Evolutionary conservation across 768 basidiomycete species (phyloP), one percentile per base, ranked within the genome.

Genomic region (Calocera cornea): DNA sequence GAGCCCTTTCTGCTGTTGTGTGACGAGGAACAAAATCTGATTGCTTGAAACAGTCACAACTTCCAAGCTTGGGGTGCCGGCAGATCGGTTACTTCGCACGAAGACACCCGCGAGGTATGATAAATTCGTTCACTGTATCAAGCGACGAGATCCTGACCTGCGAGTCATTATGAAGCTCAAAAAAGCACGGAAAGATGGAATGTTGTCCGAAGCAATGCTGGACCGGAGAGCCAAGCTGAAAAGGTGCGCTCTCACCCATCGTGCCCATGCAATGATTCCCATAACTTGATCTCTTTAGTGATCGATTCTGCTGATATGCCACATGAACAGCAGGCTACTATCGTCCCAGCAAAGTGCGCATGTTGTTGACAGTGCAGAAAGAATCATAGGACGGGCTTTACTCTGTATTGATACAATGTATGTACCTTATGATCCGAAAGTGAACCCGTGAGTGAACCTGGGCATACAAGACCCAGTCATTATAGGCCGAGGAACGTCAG

Each of bases 51-150:
- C 72, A 93, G 90, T 74, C 84, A 81, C 64, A 72, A 87, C 49
- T 86, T 85, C 75, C 92, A 95, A 72, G 82, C 91, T 0, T 92
- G 93, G 89, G 92, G 92, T 27, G 88, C 89, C 24, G 88, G 90
- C 2, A 80, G 87, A 36, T 84, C 84, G 19, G 79, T 95, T 5
- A 82, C 87, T 24, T 90, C 91, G 1, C 73, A 70, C 0, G 83
- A 81, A 0, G 92, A 93, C 72, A 88, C 85, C 78, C 84, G 83
- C 75, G 88, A 87, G 79, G 90, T 88, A 69, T 16, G 83, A 71
- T 11, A 41, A 16, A 33, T 66, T 29, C 49, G 67, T 27, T 49
- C 68, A 44, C 64, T 66, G 33, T 64, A 40, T 34, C 31, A 3
- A 31, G 5, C 31, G 33, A 34, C 8, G 17, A 16, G 0, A 17